Base-by-base conservation (phyloP, 2,329 filamentous ascomycete genomes). In the Colletotrichum ledebouriae region DNA sequence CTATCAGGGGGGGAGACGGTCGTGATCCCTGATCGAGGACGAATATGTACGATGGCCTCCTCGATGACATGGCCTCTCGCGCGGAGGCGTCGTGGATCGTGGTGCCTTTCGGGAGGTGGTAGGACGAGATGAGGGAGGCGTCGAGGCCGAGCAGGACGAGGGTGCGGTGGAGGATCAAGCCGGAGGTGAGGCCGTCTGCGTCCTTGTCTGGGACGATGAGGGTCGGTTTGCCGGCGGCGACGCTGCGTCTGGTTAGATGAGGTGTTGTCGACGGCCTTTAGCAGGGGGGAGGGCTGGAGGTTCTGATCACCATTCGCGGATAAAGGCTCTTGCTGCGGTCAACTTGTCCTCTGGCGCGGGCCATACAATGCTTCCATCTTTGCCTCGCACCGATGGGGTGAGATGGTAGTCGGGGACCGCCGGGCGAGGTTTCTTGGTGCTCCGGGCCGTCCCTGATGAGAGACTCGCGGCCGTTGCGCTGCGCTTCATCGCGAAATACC, bases 201-300 rank as follows among this genome's bases (percentile, higher is more conserved):
- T 92, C 89, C 73, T 91, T 92, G 74, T 92, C 90, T 0, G 90
- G 90, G 0, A 91, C 82, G 13, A 92, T 87, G 17, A 92, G 76
- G 1, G 85, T 86, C 41, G 78, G 81, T 63, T 86, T 82, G 10
- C 82, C 77, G 11, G 85, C 78, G 15, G 78, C 73, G 17, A 83
- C 87, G 75, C 88, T 90, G 70, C 11, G 58, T 29, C 13, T 20
- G 39, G n/a, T 22, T 55, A 64, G 70, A 12, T 44, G 33, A 53
- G 13, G 15, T 12, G 17, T 29, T 17, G 5, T 0, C 15, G 22
- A 42, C 25, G 25, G 25, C 25, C 34, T 22, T 15, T 9, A 17
- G 17, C 17, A 17, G 17, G 17, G 11, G 50, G 17, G 2, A 3
- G 22, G 17, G 29, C 12, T 6, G n/a, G 12, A 6, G 20, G 9